These are phyloP conservation scores for Clathrus columnatus DNA, from an alignment of 768 basidiomycete species.

Conservation along the genomic window DNA sequence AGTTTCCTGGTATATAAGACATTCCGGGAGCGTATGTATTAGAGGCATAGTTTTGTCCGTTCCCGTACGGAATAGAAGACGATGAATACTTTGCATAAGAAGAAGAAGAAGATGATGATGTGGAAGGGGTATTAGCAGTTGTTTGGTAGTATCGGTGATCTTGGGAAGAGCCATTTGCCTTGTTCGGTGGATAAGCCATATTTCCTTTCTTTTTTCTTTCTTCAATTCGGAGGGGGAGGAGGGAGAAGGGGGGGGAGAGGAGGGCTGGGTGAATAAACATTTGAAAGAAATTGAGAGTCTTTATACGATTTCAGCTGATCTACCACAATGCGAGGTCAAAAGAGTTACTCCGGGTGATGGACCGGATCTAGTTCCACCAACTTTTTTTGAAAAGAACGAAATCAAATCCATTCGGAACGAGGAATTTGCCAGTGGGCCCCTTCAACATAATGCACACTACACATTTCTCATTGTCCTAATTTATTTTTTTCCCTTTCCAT, in stretches of 20 bases:
- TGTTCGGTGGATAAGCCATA: neutral
- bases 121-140: constrained; percentile 14
- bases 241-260: neutral
- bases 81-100: constrained; percentile 17
- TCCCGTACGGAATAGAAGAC: neutral
- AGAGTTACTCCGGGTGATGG: too few relatives aligned
- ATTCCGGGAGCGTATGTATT: constrained; percentile 14
- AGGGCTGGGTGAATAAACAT: neutral
- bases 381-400: too few relatives aligned
- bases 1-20: neutral
- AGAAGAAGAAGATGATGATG: constrained; percentile 16
- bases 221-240: neutral
- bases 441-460: neutral
- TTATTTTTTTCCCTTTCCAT: too few relatives aligned
- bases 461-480: too few relatives aligned
- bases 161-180: constrained; percentile 20
- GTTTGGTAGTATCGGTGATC: constrained; percentile 18
- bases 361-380: neutral
- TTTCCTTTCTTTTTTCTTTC: constrained; percentile 11
- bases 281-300: too few relatives aligned
- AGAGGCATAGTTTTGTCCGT: neutral
- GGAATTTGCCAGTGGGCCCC: too few relatives aligned
- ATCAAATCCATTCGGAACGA: neutral
- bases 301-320: neutral
- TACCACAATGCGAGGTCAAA: neutral